Percentiles rank a stretch among this genome's conserved stretches.
Evolutionary conservation across 2,329 filamentous ascomycete species (phyloP).

Genomic region (Mycosphaerella sp.): DNA sequence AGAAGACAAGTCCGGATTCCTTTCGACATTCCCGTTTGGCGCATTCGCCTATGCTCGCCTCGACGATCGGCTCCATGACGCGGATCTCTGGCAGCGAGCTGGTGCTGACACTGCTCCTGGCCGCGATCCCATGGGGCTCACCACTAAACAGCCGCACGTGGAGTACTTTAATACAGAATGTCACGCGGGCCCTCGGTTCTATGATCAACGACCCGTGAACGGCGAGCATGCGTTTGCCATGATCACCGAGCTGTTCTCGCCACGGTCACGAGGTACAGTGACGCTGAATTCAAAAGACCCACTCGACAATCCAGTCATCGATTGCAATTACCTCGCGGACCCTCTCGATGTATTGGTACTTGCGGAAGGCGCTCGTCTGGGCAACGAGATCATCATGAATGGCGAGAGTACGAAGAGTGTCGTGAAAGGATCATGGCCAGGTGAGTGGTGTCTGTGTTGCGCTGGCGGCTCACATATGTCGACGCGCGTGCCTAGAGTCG

Average conservation of each 20-base stretch:
- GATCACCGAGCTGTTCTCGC: constrained; percentile 5
- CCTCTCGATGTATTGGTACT: constrained; percentile 4
- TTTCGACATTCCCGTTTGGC: constrained; percentile 58
- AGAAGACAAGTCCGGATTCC: constrained; percentile 50
- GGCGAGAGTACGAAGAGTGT: constrained; percentile 1
- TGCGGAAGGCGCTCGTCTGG: background rate
- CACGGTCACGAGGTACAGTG: background rate
- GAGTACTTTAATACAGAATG: constrained; percentile 56
- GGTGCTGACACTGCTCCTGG: constrained; percentile 33
- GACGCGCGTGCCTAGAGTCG: background rate
- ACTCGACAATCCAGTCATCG: background rate
- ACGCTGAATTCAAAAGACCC: constrained; percentile 1
- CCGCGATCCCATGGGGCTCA: constrained; percentile 58
- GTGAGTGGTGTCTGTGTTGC: background rate
- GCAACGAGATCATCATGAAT: constrained; percentile 5
- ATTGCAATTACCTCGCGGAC: constrained; percentile 7
- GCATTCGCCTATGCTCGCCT: constrained; percentile 55
- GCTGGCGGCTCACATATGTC: background rate
- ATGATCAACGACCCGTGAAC: background rate
- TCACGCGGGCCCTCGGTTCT: background rate
- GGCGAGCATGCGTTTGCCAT: constrained; percentile 7
- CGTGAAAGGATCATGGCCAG: constrained; percentile 5
- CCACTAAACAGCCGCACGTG: constrained; percentile 50
- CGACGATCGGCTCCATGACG: constrained; percentile 48
- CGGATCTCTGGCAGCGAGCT: constrained; percentile 49